Conservation (phyloP, 352 stramenopile genomes). For the Pseudoperonospora humuli region DNA sequence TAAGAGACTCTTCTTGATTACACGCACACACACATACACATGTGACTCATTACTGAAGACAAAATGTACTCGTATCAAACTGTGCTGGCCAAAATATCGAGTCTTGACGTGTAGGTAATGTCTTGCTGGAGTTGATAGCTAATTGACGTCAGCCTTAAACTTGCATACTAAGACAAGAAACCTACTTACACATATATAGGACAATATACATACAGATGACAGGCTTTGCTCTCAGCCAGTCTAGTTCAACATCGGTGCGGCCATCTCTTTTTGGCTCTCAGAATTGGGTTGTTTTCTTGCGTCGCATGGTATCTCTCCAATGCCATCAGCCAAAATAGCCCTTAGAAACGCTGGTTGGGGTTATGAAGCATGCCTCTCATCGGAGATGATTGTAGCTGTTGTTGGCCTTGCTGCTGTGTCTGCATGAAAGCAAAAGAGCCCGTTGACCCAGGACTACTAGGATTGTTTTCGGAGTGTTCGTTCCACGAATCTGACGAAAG, state of each 20-base stretch:
- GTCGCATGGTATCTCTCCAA: not conserved
- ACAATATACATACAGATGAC: too few relatives aligned
- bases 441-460: constrained; percentile 1
- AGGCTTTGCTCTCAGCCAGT: not conserved
- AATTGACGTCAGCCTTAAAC: constrained; percentile 18
- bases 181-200: constrained; percentile 7
- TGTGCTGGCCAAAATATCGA: not conserved
- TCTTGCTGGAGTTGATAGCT: constrained; percentile 18
- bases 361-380: constrained; percentile 23
- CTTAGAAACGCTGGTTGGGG: constrained; percentile 26
- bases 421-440: constrained; percentile 21
- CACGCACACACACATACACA: too few relatives aligned
- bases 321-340: not conserved
- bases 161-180: constrained; percentile 18
- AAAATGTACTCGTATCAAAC: constrained; percentile 11
- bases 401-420: constrained; percentile 20
- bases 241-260: not conserved
- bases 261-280: not conserved
- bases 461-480: constrained; percentile 14
- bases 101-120: constrained; percentile 7
- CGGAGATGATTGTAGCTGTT: constrained; percentile 27
- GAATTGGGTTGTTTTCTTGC: not conserved
- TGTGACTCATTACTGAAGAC: too few relatives aligned
- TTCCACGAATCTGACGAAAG: constrained; percentile 20
- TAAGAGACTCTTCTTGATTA: too few relatives aligned